Conservation (phyloP, 441 rosid species). For the Pelargonium citronellum region DNA sequence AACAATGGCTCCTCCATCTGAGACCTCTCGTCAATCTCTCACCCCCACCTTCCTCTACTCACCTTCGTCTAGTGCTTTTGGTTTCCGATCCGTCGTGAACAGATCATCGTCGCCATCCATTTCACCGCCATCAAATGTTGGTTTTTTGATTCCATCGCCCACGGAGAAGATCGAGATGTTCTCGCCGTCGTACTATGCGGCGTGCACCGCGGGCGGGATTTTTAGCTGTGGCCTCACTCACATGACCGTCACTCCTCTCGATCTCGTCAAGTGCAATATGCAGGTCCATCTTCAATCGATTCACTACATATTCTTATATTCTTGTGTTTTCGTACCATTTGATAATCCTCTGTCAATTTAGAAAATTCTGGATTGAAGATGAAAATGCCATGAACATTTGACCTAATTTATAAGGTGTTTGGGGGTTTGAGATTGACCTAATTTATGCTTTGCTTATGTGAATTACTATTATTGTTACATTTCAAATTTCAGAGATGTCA, state of each 20-base stretch:
- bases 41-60: too few relatives aligned
- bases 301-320: too few relatives aligned
- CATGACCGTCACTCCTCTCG: constrained; percentile 93
- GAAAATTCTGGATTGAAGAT: too few relatives aligned
- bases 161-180: constrained; percentile 86
- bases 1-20: too few relatives aligned
- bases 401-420: too few relatives aligned
- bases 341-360: too few relatives aligned
- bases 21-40: too few relatives aligned
- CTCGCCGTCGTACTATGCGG: constrained; percentile 87
- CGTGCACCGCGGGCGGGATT: constrained; percentile 85
- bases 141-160: constrained; percentile 59
- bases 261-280: constrained; percentile 99
- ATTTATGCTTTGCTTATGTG: neutral
- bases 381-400: too few relatives aligned
- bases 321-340: neutral
- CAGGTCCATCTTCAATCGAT: constrained; percentile 40
- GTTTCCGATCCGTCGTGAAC: too few relatives aligned
- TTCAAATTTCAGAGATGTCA: neutral
- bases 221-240: constrained; percentile 98
- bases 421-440: neutral
- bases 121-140: too few relatives aligned
- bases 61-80: too few relatives aligned
- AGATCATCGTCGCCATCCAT: too few relatives aligned
- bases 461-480: neutral